Conservation (phyloP, 2,329 filamentous ascomycete genomes). For the Penicillium sp. region DNA sequence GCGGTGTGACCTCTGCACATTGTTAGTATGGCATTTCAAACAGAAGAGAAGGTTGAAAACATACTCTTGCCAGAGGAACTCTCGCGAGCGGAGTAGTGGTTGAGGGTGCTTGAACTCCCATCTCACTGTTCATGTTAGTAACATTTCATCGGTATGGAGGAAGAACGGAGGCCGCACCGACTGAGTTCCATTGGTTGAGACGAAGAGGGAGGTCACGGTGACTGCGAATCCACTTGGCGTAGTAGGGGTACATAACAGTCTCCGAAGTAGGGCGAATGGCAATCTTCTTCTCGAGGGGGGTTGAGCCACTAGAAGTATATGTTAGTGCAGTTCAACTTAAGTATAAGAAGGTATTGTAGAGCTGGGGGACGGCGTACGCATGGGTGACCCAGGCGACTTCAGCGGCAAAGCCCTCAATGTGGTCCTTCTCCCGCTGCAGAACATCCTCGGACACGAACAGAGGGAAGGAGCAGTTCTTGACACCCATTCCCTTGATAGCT, state of each 20-base stretch:
- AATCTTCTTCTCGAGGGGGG: slow-evolving; percentile 79
- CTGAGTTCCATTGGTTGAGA: slow-evolving; percentile 97
- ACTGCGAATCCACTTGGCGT: slow-evolving; percentile 93
- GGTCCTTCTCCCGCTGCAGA: slow-evolving; percentile 82
- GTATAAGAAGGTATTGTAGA: background rate
- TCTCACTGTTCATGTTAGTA: slow-evolving; percentile 6
- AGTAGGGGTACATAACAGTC: slow-evolving; percentile 93
- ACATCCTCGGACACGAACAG: slow-evolving; percentile 94
- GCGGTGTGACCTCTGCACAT: slow-evolving; percentile 70
- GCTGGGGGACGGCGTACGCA: slow-evolving; percentile 35
- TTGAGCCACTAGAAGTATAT: slow-evolving; percentile 68
- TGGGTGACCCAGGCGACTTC: slow-evolving; percentile 55
- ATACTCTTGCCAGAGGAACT: slow-evolving; percentile 93
- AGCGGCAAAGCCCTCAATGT: slow-evolving; percentile 97
- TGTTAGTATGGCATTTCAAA: background rate
- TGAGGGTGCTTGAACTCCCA: slow-evolving; percentile 96
- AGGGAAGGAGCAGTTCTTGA: slow-evolving; percentile 95
- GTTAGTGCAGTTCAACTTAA: slow-evolving; percentile 9
- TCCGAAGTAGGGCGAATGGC: slow-evolving; percentile 69
- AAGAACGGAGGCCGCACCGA: slow-evolving; percentile 41
- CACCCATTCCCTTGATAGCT: slow-evolving; percentile 84
- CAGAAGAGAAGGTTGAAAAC: background rate
- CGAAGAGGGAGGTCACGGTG: slow-evolving; percentile 92
- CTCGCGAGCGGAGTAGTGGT: slow-evolving; percentile 83
- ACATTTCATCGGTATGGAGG: background rate